Conservation (phyloP, 306 rosid genomes). For the Vigna angularis region DNA sequence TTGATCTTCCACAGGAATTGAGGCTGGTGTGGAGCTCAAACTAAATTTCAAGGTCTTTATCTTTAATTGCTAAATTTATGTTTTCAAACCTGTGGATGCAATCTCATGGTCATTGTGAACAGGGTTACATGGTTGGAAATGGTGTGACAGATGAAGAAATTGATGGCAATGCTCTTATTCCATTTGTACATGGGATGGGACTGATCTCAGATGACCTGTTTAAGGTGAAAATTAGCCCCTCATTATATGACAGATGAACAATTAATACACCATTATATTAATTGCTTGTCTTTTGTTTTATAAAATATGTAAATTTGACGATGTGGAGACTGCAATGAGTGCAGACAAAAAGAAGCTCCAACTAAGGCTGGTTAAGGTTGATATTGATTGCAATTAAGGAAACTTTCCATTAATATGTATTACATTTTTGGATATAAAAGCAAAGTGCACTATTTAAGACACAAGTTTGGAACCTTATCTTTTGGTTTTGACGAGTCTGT, state of each 20-base stretch:
- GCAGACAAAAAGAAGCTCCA: not conserved
- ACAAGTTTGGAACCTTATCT: slow-evolving; percentile 14
- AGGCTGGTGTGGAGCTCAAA: slow-evolving; percentile 61
- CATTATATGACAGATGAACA: not conserved
- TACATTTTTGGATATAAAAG: not conserved
- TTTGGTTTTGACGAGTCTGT: not conserved
- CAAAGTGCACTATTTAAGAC: slow-evolving; percentile 20
- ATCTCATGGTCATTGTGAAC: slow-evolving; percentile 45
- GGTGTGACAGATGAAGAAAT: slow-evolving; percentile 78
- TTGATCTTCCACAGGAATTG: slow-evolving; percentile 63
- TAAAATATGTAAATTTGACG: not conserved
- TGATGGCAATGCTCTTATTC: slow-evolving; percentile 96
- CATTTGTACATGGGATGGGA: slow-evolving; percentile 97
- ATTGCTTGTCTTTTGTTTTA: slow-evolving; percentile 6
- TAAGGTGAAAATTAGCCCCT: slow-evolving; percentile 59
- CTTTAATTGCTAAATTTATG: slow-evolving; percentile 35
- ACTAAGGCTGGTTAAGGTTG: not conserved
- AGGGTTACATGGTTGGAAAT: slow-evolving; percentile 97
- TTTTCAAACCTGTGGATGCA: slow-evolving; percentile 36
- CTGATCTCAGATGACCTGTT: slow-evolving; percentile 83
- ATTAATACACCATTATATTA: not conserved
- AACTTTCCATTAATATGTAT: not conserved
- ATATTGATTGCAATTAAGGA: not conserved
- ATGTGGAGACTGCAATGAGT: not conserved
- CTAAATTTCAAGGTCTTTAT: slow-evolving; percentile 79